Evolutionary conservation across 805 yeast species (phyloP).

Genomic region (Kazachstania kunashirensis): DNA sequence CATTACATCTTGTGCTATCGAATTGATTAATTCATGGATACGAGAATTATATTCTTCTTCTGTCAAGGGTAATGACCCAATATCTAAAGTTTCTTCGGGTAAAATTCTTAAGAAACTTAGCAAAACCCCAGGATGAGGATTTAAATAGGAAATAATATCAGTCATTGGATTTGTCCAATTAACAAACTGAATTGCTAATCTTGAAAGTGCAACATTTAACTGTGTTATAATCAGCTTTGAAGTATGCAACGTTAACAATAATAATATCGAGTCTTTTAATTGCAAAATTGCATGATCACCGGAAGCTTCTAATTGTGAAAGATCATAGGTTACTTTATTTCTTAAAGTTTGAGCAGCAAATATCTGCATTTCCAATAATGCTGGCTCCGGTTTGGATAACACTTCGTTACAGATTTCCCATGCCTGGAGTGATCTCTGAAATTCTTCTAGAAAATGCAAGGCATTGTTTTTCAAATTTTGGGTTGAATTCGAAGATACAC

Average conservation of each 20-base stretch:
- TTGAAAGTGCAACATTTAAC: slow-evolving; percentile 70
- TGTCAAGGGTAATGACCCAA: slow-evolving; percentile 64
- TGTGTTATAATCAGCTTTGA: slow-evolving; percentile 68
- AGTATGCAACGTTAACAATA: slow-evolving; percentile 37
- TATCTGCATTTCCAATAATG: slow-evolving; percentile 50
- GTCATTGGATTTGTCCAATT: slow-evolving; percentile 63
- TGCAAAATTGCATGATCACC: slow-evolving; percentile 43
- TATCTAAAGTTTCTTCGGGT: slow-evolving; percentile 84
- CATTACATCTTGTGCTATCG: slow-evolving; percentile 62
- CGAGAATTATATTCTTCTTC: slow-evolving; percentile 70
- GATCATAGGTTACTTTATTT: slow-evolving; percentile 73
- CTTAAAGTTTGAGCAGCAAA: slow-evolving; percentile 90
- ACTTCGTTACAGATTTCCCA: slow-evolving; percentile 64
- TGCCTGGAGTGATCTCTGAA: slow-evolving; percentile 75
- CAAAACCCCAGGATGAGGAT: slow-evolving; percentile 36
- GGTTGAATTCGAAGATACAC: slow-evolving; percentile 23
- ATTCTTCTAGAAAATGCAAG: slow-evolving; percentile 54
- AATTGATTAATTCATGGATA: slow-evolving; percentile 50
- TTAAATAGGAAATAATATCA: slow-evolving; percentile 46
- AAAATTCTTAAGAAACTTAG: slow-evolving; percentile 76
- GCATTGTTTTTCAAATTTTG: slow-evolving; percentile 34
- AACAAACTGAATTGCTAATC: slow-evolving; percentile 67
- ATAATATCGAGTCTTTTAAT: slow-evolving; percentile 61
- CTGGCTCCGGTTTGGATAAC: slow-evolving; percentile 29
- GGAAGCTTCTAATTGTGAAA: slow-evolving; percentile 48